Percentiles rank a stretch among this genome's conserved stretches.
Conservation (phyloP, 1,139 yeast species). For the Yamadazyma trypodendri region DNA sequence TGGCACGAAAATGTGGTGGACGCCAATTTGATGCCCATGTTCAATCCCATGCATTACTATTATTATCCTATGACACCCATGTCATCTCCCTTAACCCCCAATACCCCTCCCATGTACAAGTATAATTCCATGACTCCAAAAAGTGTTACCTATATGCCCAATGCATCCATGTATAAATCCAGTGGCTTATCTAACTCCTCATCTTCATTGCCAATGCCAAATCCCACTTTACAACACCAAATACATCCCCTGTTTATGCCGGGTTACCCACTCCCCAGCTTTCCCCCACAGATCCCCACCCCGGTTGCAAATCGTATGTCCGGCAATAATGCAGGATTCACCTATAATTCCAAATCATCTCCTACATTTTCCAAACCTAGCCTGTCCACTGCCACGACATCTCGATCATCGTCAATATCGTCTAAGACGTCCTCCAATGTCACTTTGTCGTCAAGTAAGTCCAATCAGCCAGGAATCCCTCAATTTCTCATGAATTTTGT, state of each 20-base stretch:
- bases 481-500: conserved; percentile 34
- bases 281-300: not conserved
- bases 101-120: conserved; percentile 1
- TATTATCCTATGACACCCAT: conserved; percentile 3
- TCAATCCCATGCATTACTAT: conserved; percentile 3
- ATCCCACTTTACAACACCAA: conserved; percentile 1
- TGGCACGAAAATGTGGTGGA: conserved; percentile 23
- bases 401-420: conserved; percentile 4
- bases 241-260: not conserved
- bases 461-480: conserved; percentile 21
- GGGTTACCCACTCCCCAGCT: not conserved
- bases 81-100: conserved; percentile 5
- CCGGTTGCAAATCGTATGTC: not conserved
- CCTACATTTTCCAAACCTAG: no score
- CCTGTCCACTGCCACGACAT: no score
- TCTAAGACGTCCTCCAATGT: conserved; percentile 7
- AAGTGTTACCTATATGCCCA: no score
- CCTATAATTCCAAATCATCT: not conserved
- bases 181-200: not conserved
- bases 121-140: not conserved
- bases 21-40: conserved; percentile 14
- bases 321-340: no score
- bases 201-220: not conserved
- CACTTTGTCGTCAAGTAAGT: conserved; percentile 6
- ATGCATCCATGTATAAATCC: not conserved